phyloP scores from a whole-genome alignment of 495 filamentous ascomycete species.

The Amorphotheca resinae region DNA sequence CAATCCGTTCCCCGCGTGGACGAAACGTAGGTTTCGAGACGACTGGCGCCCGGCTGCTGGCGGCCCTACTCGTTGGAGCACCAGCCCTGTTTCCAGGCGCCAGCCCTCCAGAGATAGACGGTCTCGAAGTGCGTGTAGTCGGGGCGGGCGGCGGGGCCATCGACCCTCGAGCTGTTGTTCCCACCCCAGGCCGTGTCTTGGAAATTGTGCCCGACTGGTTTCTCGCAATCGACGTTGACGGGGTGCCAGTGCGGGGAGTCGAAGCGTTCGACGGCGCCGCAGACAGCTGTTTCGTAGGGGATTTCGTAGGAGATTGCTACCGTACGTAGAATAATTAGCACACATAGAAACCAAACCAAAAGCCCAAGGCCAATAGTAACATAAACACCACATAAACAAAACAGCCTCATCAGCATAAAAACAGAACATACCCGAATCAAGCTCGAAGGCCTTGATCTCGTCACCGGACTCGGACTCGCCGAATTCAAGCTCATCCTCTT shows the following conservation, averaged over 20 bases:
- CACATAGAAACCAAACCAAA: too few relatives aligned
- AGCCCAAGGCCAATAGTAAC: too few relatives aligned
- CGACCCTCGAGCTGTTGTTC: conserved; percentile 37
- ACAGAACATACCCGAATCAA: conserved; percentile 40
- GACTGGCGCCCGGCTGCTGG: conserved; percentile 24
- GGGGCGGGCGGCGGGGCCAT: conserved; percentile 49
- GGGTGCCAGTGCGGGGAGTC: conserved; percentile 48
- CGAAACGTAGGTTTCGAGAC: conserved; percentile 24
- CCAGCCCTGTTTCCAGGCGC: conserved; percentile 9
- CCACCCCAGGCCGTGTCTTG: conserved; percentile 37
- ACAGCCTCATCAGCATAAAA: too few relatives aligned
- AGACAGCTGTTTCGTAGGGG: conserved; percentile 65
- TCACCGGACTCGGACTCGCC: conserved; percentile 50
- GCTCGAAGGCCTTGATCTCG: conserved; percentile 42
- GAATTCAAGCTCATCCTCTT: conserved; percentile 58
- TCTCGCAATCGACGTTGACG: conserved; percentile 29
- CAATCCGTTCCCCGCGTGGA: conserved; percentile 25
- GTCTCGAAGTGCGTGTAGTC: conserved; percentile 14
- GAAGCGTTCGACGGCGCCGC: conserved; percentile 41
- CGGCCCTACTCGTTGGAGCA: conserved; percentile 21
- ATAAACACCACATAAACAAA: background rate
- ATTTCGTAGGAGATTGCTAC: conserved; percentile 62
- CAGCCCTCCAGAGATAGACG: conserved; percentile 16
- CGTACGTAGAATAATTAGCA: conserved; percentile 9
- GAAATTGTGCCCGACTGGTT: conserved; percentile 28